phyloP scores from a whole-genome alignment of 2,329 filamentous ascomycete species.

The Rhinocladiella mackenziei region DNA sequence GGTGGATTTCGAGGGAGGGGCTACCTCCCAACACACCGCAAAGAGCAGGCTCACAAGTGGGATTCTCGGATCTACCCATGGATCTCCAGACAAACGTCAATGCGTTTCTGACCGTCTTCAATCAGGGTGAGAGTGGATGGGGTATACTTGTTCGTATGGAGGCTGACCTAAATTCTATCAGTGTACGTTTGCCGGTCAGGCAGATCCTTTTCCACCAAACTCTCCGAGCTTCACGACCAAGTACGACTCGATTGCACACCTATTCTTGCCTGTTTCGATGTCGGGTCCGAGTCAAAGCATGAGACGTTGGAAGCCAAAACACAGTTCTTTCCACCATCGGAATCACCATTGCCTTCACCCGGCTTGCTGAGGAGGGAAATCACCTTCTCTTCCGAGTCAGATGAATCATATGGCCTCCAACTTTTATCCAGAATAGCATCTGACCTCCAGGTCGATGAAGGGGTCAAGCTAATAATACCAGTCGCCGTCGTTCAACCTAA shows the following conservation, averaged over 20 bases:
- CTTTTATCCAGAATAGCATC: slow-evolving; percentile 47
- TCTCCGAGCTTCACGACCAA: slow-evolving; percentile 48
- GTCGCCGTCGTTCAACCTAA: slow-evolving; percentile 44
- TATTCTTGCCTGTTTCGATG: slow-evolving; percentile 55
- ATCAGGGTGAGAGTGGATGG: slow-evolving; percentile 43
- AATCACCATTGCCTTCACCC: slow-evolving; percentile 33
- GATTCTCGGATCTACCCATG: slow-evolving; percentile 40
- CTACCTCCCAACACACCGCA: slow-evolving; percentile 23
- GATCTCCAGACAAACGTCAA: slow-evolving; percentile 48
- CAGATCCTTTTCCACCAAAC: slow-evolving; percentile 50
- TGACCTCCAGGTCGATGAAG: slow-evolving; percentile 49
- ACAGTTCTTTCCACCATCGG: slow-evolving; percentile 33
- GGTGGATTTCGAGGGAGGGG: slow-evolving; percentile 41
- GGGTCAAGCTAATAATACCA: slow-evolving; percentile 48
- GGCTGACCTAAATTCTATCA: slow-evolving; percentile 30
- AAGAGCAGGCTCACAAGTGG: slow-evolving; percentile 29
- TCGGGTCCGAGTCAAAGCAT: slow-evolving; percentile 43
- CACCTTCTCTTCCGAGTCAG: slow-evolving; percentile 43
- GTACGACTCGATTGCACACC: slow-evolving; percentile 45
- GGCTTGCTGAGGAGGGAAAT: slow-evolving; percentile 33
- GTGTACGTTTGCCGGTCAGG: slow-evolving; percentile 54
- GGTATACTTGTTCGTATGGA: background rate
- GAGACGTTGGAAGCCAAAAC: slow-evolving; percentile 33
- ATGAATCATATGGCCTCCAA: slow-evolving; percentile 48
- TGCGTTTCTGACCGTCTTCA: slow-evolving; percentile 49